Evolutionary conservation across 176 grass and related monocot genomes (phyloP).

Genomic region (Bothriochloa decipiens): DNA sequence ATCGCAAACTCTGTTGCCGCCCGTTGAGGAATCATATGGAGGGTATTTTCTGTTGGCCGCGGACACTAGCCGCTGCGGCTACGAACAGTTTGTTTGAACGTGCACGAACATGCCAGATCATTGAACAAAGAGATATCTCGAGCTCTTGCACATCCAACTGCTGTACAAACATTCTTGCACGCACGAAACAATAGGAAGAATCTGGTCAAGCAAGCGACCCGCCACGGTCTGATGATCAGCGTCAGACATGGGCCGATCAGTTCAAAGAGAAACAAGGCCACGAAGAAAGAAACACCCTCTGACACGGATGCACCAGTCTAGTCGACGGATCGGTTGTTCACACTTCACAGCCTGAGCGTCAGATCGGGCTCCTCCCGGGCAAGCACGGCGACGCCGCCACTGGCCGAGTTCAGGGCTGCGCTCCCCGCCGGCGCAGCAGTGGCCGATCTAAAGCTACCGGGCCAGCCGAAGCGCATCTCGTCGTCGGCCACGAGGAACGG

Average conservation of each 20-base stretch:
- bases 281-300: slow-evolving; percentile 21
- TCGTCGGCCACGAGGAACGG: slow-evolving; percentile 57
- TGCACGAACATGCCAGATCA: background rate
- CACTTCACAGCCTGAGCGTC: slow-evolving; percentile 65
- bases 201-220: slow-evolving; percentile 26
- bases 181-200: slow-evolving; percentile 41
- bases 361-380: slow-evolving; percentile 74
- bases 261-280: background rate
- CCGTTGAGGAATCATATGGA: background rate
- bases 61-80: background rate
- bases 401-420: slow-evolving; percentile 19
- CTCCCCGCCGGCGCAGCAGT: background rate
- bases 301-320: slow-evolving; percentile 23
- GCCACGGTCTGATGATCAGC: background rate
- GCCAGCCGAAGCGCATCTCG: slow-evolving; percentile 59
- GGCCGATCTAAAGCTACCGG: slow-evolving; percentile 56
- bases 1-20: background rate
- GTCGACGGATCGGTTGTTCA: slow-evolving; percentile 29
- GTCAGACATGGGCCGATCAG: slow-evolving; percentile 18
- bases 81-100: too few species aligned
- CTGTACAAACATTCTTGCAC: slow-evolving; percentile 52
- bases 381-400: slow-evolving; percentile 19
- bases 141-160: slow-evolving; percentile 26
- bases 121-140: background rate
- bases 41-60: background rate